A percentile compares a stretch with the other conserved stretches of the same genome.
These are phyloP conservation scores for Saccharomycopsis sp. DNA, from an alignment of 805 yeast genomes.

Conservation along the genomic window DNA sequence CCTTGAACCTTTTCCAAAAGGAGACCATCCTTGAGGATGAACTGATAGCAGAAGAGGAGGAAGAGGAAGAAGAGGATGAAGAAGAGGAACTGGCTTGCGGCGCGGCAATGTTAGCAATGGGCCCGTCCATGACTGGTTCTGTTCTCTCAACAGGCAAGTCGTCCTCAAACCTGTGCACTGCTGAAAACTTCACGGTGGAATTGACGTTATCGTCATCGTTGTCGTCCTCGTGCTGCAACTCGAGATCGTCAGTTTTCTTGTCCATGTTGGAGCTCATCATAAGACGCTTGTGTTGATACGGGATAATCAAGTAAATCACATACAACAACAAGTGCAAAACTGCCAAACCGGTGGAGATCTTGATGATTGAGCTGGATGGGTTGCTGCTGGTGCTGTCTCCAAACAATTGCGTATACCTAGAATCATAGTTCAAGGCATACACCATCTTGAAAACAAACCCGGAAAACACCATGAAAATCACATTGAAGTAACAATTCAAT, in stretches of 20 bases:
- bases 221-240: too few species aligned
- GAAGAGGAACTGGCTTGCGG: too few species aligned
- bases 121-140: too few species aligned
- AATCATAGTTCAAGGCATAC: conserved; percentile 8
- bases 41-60: too few species aligned
- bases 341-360: conserved; percentile 15
- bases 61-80: too few species aligned
- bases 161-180: conserved; percentile 10
- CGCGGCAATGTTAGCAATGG: too few species aligned
- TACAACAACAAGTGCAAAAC: conserved; percentile 17
- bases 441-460: conserved; percentile 16
- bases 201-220: background rate
- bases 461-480: conserved; percentile 15
- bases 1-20: conserved; percentile 2
- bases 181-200: conserved; percentile 14
- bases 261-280: conserved; percentile 3
- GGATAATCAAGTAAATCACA: conserved; percentile 14
- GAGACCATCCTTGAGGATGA: background rate
- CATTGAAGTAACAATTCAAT: conserved; percentile 14
- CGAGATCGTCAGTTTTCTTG: background rate
- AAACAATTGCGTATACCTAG: conserved; percentile 12
- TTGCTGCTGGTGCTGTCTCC: conserved; percentile 21
- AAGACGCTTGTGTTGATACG: conserved; percentile 14
- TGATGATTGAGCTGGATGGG: conserved; percentile 12
- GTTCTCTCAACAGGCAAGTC: too few species aligned